Evolutionary conservation across 768 basidiomycete genomes (phyloP).

Genomic region (Pleurotus salmoneostramineus): DNA sequence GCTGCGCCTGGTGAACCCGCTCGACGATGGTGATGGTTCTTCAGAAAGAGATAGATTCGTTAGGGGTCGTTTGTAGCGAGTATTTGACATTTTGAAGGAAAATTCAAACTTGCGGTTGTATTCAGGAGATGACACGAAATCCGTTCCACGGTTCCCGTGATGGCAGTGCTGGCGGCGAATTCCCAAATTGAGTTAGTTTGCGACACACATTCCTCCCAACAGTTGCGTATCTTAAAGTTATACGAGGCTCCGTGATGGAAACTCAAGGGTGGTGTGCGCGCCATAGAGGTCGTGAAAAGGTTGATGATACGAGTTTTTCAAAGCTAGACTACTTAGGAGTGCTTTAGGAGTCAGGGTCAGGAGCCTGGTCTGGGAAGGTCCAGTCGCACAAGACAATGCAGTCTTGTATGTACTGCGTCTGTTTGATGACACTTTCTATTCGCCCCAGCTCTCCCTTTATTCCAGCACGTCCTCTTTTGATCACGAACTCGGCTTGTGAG

Average conservation of each 20-base stretch:
- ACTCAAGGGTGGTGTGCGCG: too few relatives aligned
- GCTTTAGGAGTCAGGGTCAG: too few relatives aligned
- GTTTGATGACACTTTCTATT: background rate
- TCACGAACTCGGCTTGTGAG: background rate
- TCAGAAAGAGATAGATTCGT: conserved; percentile 27
- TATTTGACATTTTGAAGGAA: conserved; percentile 1
- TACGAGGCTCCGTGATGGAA: too few relatives aligned
- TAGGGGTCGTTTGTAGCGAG: conserved; percentile 27
- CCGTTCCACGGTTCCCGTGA: background rate
- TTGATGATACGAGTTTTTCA: too few relatives aligned
- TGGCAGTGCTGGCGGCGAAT: too few relatives aligned
- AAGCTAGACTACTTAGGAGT: too few relatives aligned
- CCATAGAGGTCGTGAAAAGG: too few relatives aligned
- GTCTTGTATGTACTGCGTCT: background rate
- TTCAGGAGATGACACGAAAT: background rate
- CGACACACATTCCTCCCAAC: too few relatives aligned
- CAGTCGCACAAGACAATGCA: too few relatives aligned
- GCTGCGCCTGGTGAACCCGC: conserved; percentile 24
- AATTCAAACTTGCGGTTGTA: background rate
- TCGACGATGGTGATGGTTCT: conserved; percentile 31
- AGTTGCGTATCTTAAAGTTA: too few relatives aligned
- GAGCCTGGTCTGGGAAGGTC: too few relatives aligned
- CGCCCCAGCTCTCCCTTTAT: background rate
- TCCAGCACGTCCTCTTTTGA: background rate
- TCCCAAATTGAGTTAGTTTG: too few relatives aligned